Conservation (phyloP, 495 filamentous ascomycete species). For the Neurospora cerealis region DNA sequence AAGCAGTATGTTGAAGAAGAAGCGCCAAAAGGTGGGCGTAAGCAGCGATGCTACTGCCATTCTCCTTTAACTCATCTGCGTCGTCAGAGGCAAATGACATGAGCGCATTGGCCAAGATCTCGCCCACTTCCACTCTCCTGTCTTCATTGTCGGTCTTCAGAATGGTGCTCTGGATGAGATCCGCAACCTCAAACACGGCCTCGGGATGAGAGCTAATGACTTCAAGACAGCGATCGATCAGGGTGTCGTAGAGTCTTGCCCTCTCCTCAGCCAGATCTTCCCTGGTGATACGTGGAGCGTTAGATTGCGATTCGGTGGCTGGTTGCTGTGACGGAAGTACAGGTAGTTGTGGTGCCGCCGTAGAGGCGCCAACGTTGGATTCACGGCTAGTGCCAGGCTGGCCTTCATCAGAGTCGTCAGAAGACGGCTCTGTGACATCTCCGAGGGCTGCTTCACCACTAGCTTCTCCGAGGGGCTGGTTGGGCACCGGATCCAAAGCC, state of each 20-base stretch:
- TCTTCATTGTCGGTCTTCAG: slow-evolving; percentile 57
- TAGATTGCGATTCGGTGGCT: not conserved
- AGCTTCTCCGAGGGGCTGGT: slow-evolving; percentile 9
- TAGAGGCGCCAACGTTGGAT: not conserved
- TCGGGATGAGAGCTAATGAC: slow-evolving; percentile 78
- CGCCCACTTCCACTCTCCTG: slow-evolving; percentile 62
- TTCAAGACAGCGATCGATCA: slow-evolving; percentile 86
- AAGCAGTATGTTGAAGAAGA: slow-evolving; percentile 69
- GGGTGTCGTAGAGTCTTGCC: slow-evolving; percentile 55
- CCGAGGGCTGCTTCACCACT: slow-evolving; percentile 9
- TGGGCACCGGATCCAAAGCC: slow-evolving; percentile 18
- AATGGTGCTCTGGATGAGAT: slow-evolving; percentile 70
- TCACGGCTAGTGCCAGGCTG: slow-evolving; percentile 7
- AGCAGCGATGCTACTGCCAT: slow-evolving; percentile 55
- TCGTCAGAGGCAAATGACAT: slow-evolving; percentile 73
- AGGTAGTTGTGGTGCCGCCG: not conserved
- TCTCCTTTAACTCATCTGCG: slow-evolving; percentile 65
- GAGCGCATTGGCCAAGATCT: slow-evolving; percentile 75
- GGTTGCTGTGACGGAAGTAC: slow-evolving; percentile 1
- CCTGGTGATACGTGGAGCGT: slow-evolving; percentile 39
- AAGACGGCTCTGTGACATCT: slow-evolving; percentile 12
- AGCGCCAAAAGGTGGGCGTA: slow-evolving; percentile 89
- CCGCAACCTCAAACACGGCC: slow-evolving; percentile 83
- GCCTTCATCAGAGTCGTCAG: slow-evolving; percentile 15
- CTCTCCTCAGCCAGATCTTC: slow-evolving; percentile 81